Evolutionary conservation across 1,284 basidiomycete genomes (phyloP).

Genomic region (Marasmius sp.): DNA sequence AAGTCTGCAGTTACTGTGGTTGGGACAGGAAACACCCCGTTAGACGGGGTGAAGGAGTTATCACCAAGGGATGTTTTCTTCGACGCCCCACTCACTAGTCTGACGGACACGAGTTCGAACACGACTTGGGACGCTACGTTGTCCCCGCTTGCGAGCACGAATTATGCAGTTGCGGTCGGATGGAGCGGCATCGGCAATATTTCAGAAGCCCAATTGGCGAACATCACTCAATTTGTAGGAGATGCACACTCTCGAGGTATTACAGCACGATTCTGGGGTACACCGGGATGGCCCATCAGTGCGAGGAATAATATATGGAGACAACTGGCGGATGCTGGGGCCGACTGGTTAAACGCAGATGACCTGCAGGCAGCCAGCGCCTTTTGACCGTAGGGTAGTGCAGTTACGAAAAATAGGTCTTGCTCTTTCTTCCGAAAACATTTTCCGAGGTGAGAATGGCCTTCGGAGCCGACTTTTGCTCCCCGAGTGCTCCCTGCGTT

Average conservation of each 20-base stretch:
- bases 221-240: constrained; percentile 35
- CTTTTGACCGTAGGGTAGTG: background rate
- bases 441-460: constrained; percentile 29
- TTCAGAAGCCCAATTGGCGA: constrained; percentile 34
- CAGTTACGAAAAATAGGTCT: constrained; percentile 16
- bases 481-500: constrained; percentile 46
- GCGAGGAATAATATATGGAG: constrained; percentile 46
- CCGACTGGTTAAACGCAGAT: constrained; percentile 57
- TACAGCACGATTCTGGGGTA: constrained; percentile 52
- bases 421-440: constrained; percentile 26
- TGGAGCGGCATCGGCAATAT: constrained; percentile 49
- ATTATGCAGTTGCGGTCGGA: constrained; percentile 45
- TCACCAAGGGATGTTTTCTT: constrained; percentile 52
- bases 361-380: constrained; percentile 44
- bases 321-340: constrained; percentile 40
- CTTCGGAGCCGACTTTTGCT: constrained; percentile 28
- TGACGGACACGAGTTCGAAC: constrained; percentile 33
- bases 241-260: constrained; percentile 47
- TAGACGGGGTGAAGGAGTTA: constrained; percentile 44
- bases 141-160: constrained; percentile 51
- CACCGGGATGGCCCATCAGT: constrained; percentile 48
- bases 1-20: constrained; percentile 43
- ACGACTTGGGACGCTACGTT: constrained; percentile 42
- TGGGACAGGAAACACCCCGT: constrained; percentile 58
- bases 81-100: constrained; percentile 48